A percentile compares a stretch with the other conserved stretches of the same genome.
These are phyloP conservation scores for Xylariaceae sp. DNA, from an alignment of 2,329 filamentous ascomycete genomes.

Conservation along the genomic window DNA sequence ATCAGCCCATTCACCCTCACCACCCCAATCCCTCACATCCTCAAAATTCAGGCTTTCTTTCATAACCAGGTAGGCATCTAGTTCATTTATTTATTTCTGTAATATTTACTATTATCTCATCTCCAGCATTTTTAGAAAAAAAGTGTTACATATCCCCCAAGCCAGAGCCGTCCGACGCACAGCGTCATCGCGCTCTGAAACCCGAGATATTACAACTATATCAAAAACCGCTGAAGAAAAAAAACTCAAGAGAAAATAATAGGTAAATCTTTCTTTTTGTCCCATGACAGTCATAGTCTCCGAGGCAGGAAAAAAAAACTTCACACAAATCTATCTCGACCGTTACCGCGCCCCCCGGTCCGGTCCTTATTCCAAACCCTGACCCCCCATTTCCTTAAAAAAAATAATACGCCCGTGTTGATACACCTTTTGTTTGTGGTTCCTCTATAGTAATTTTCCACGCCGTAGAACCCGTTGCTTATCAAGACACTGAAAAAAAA, in stretches of 20 bases:
- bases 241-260: not conserved
- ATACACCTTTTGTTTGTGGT: constrained; percentile 37
- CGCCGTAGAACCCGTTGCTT: constrained; percentile 14
- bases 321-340: constrained; percentile 18
- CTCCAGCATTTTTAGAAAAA: too few relatives aligned
- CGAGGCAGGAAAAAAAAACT: constrained; percentile 23
- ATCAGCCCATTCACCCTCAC: too few relatives aligned
- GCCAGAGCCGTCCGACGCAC: constrained; percentile 32
- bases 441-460: constrained; percentile 33
- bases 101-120: too few relatives aligned
- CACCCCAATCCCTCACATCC: too few relatives aligned
- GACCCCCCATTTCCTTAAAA: not conserved
- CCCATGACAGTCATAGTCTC: constrained; percentile 19
- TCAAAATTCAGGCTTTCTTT: too few relatives aligned
- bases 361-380: constrained; percentile 8
- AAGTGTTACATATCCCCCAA: constrained; percentile 20
- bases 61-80: too few relatives aligned
- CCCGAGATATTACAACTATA: constrained; percentile 46
- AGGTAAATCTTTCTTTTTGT: not conserved
- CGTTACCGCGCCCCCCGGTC: too few relatives aligned
- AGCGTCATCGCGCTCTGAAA: constrained; percentile 30
- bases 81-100: too few relatives aligned
- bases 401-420: constrained; percentile 33
- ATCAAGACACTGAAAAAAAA: constrained; percentile 18
- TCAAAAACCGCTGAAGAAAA: constrained; percentile 37